phyloP scores from a whole-genome alignment of 1,284 basidiomycete genomes.

The Neonothopanus nambi region DNA sequence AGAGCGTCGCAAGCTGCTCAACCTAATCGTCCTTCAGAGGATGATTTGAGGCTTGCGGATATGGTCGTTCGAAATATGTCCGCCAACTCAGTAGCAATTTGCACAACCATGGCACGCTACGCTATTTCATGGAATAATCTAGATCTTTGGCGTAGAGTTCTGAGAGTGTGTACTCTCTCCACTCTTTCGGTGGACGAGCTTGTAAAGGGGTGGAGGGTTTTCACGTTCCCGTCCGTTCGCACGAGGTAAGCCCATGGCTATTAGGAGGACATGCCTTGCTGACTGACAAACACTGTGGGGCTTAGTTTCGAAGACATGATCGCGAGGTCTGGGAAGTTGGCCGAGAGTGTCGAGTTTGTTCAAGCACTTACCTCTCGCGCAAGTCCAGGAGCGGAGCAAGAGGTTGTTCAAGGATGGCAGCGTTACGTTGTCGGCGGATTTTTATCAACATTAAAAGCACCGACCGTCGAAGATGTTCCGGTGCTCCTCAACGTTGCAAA shows the following conservation, averaged over 20 bases:
- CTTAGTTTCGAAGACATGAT: not conserved
- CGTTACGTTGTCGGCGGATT: not conserved
- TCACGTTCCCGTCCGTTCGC: conserved; percentile 25
- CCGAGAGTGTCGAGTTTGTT: not conserved
- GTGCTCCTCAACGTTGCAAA: not conserved
- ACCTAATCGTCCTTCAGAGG: conserved; percentile 18
- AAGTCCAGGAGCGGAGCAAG: not conserved
- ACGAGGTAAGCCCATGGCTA: conserved; percentile 19
- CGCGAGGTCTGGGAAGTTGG: not conserved
- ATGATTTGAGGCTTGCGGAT: conserved; percentile 21
- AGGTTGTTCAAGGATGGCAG: not conserved
- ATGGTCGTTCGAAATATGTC: conserved; percentile 18
- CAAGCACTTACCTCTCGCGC: not conserved
- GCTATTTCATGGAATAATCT: conserved; percentile 31
- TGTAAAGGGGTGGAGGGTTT: conserved; percentile 24
- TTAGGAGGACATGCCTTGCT: conserved; percentile 12
- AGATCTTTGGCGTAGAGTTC: conserved; percentile 23
- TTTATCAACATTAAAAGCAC: not conserved
- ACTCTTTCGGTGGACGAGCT: conserved; percentile 17
- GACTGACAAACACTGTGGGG: not conserved
- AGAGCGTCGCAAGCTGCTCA: conserved; percentile 4
- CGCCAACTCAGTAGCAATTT: not conserved
- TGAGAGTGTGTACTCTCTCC: conserved; percentile 19
- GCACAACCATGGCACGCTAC: not conserved
- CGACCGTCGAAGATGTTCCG: not conserved